A percentile compares a stretch with the other conserved stretches of the same genome.
phyloP scores from a whole-genome alignment of 495 filamentous ascomycete species.

The Penicillium goetzii region DNA sequence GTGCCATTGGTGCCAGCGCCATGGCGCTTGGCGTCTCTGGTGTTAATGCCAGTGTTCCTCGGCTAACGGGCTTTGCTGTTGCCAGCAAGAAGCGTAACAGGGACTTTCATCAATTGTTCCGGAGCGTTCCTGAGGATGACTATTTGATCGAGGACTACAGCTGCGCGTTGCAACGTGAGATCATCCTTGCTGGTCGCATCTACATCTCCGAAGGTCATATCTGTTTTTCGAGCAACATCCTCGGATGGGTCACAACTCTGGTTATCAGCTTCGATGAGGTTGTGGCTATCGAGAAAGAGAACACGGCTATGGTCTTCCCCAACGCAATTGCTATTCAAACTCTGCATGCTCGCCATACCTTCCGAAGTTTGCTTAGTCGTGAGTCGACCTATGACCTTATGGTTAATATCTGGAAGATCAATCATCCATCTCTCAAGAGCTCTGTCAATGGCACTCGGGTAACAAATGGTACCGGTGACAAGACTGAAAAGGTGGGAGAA shows the following conservation, averaged over 20 bases:
- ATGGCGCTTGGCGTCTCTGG: conserved; percentile 67
- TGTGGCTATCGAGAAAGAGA: conserved; percentile 95
- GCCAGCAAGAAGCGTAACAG: conserved; percentile 94
- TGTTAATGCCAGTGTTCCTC: conserved; percentile 61
- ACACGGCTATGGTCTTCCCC: conserved; percentile 91
- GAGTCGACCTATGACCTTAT: conserved; percentile 97
- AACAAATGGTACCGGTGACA: conserved; percentile 78
- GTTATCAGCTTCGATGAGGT: conserved; percentile 99
- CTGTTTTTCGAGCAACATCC: conserved; percentile 98
- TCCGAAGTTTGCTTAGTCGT: conserved; percentile 90
- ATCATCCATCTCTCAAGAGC: conserved; percentile 85
- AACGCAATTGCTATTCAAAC: conserved; percentile 98
- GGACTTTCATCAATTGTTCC: conserved; percentile 92
- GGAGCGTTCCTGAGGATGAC: conserved; percentile 96
- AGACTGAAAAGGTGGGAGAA: conserved; percentile 80
- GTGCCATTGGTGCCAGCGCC: conserved; percentile 67
- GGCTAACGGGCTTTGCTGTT: conserved; percentile 92
- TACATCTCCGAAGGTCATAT: conserved; percentile 98
- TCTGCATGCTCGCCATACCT: conserved; percentile 90
- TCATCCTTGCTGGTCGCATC: conserved; percentile 88
- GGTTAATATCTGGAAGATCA: conserved; percentile 97
- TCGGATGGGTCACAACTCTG: conserved; percentile 95
- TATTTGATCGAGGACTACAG: conserved; percentile 99
- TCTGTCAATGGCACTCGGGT: conserved; percentile 85
- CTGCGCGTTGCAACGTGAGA: conserved; percentile 92